Evolutionary conservation across 108 stramenopile genomes (phyloP).

Genomic region (Skeletonema costatum): DNA sequence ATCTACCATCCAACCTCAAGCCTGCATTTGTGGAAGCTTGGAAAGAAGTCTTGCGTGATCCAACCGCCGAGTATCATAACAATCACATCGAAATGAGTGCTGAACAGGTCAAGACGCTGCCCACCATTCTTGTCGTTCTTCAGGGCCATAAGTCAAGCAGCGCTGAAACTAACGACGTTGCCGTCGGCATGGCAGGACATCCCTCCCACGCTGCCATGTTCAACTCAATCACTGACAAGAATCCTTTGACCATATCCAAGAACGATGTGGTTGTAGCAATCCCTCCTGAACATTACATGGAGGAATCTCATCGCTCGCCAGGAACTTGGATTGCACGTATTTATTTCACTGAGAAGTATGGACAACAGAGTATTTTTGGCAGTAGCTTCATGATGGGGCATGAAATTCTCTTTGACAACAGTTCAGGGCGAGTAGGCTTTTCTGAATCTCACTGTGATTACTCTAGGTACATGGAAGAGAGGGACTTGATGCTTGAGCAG

Average conservation of each 20-base stretch:
- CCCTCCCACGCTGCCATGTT: constrained; percentile 24
- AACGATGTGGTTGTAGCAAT: constrained; percentile 78
- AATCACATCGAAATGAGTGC: constrained; percentile 42
- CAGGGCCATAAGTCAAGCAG: constrained; percentile 27
- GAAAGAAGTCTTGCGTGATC: constrained; percentile 57
- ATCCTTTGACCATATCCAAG: constrained; percentile 47
- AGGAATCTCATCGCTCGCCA: constrained; percentile 25
- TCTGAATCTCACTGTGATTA: constrained; percentile 88
- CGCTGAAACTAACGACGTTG: constrained; percentile 17
- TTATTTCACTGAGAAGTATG: constrained; percentile 68
- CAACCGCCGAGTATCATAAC: constrained; percentile 34
- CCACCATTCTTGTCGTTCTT: constrained; percentile 85
- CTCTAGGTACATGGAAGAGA: constrained; percentile 2
- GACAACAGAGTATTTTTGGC: constrained; percentile 83
- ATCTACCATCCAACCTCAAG: constrained; percentile 67
- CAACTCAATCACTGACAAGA: constrained; percentile 13
- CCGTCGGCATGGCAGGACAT: constrained; percentile 34
- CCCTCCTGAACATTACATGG: constrained; percentile 85
- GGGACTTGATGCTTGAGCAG: neutral
- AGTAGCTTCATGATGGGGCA: constrained; percentile 96
- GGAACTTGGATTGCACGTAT: constrained; percentile 66
- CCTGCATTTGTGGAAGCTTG: constrained; percentile 62
- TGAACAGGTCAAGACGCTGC: constrained; percentile 66
- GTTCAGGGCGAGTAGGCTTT: constrained; percentile 81
- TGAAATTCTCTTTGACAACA: constrained; percentile 90